Base-by-base conservation (phyloP, 768 basidiomycete species). In the Dioszegia hungarica region DNA sequence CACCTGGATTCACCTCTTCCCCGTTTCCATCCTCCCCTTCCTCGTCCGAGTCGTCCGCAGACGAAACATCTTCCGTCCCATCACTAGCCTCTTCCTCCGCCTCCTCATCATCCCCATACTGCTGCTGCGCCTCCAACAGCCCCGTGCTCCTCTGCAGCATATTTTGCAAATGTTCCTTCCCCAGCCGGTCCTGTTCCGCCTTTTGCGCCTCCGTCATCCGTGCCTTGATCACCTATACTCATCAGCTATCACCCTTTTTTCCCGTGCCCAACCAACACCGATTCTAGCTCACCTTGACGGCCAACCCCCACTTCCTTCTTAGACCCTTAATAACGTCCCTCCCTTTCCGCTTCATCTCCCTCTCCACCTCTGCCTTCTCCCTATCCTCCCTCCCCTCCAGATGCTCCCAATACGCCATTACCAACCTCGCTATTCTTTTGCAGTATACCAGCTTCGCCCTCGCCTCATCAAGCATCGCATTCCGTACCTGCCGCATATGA, bases 91-190 rank as follows among this genome's bases (percentile, higher is more conserved):
- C 57, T 17, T 60, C 63, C 29, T 60, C 57, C 9, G 51, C 52
- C 3, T 56, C 59, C 12, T 54, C 50, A 12, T 61, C 61, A 40
- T 58, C 61, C 40, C 54, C 67, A 9, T 36, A 47, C 33, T 48
- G 45, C 36, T 51, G 46, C 67, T 94, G 93, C 1, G 89, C 87
- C 67, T 88, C 86, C 58, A 95, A 78, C 55, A 94, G 84, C 45
- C 87, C 85, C 0, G 88, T 88, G 33, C 90, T 93, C 67, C 93
- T 87, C 75, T 90, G 84, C 43, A 97, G 79, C 61, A 97, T 89
- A 3, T 87, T 89, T 73, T 93, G 88, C 20, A 97, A 81, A 76
- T 95, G 92, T 61, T 86, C 84, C 59, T 86, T 86, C 0, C 92
- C 90, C 5, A 85, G 80, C 29, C 83, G 81, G 61, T 84, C 81